Base-by-base conservation (phyloP, 441 rosid species). In the Manihot esculenta region DNA sequence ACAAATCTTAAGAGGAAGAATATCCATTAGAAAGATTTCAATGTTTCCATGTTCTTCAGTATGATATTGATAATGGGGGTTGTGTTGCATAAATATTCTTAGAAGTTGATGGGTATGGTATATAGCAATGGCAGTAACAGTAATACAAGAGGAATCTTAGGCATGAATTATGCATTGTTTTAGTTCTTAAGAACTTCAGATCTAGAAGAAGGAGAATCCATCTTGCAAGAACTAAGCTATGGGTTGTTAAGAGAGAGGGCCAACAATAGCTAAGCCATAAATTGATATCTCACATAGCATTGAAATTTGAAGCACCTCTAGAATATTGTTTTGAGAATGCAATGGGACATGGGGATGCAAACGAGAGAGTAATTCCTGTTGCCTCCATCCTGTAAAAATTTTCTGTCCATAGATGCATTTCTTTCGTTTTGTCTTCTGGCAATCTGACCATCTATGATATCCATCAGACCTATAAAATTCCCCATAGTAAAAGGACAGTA, bases 341-440 rank as follows among this genome's bases (percentile, higher is more conserved):
- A 78, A 83, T 0, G 82, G 76, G 24, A 87, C 72, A 72, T 68
- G 81, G 44, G 84, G 75, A 74, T 78, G 84, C 82, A 92, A 74
- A 70, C 92, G 89, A 26, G 91, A 80, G 55, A 87, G 68, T 63
- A 91, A 72, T 79, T 84, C 84, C 14, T 84, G 85, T 51, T 82
- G 93, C 75, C 92, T 89, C 97, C 94, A 86, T 57, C 89, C 93
- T 26, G 86, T 71, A 72, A 89, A 88, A 55, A 88, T 82, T 77
- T 84, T 91, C 66, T 74, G 77, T 42, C 93, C 95, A 59, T 56
- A 74, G 48, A 83, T 76, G 50, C 84, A 85, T 70, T 80, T 88
- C 51, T 83, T 75, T 48, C 72, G 83, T 41, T 79, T 82, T 64
- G 75, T 78, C 81, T 87, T 90, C 54, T 81, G 83, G 67, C 83